Conservation (phyloP, 2,329 filamentous ascomycete species). For the Fusarium redolens region DNA sequence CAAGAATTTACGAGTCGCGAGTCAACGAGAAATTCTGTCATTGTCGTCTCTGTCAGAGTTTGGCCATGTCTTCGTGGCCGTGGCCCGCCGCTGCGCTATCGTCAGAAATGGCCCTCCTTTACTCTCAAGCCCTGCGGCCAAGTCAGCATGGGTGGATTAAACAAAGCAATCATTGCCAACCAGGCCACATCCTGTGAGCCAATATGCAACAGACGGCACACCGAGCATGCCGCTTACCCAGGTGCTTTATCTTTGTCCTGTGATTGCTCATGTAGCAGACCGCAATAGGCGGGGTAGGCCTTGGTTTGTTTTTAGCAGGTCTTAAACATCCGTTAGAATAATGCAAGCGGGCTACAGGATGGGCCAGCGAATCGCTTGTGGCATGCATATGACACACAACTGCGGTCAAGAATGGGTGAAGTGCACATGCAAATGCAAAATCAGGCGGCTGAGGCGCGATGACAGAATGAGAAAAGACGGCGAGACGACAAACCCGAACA, state of each 20-base stretch:
- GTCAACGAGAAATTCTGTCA: slow-evolving; percentile 21
- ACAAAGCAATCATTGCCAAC: slow-evolving; percentile 40
- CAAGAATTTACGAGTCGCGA: slow-evolving; percentile 7
- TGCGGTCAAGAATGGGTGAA: slow-evolving; percentile 27
- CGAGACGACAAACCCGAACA: slow-evolving; percentile 5
- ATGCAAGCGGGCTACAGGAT: slow-evolving; percentile 29
- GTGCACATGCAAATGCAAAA: slow-evolving; percentile 10
- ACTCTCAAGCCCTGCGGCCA: slow-evolving; percentile 35
- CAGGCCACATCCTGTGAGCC: slow-evolving; percentile 34
- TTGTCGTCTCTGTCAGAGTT: slow-evolving; percentile 8
- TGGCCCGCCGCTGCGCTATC: slow-evolving; percentile 34
- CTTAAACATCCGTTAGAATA: slow-evolving; percentile 18
- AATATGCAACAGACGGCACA: slow-evolving; percentile 44
- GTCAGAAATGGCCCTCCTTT: slow-evolving; percentile 29
- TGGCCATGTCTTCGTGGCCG: slow-evolving; percentile 28
- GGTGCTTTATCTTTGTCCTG: slow-evolving; percentile 17
- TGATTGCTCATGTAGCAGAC: slow-evolving; percentile 40
- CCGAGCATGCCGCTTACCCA: slow-evolving; percentile 39
- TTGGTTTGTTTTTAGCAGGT: slow-evolving; percentile 22
- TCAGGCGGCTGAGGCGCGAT: slow-evolving; percentile 18
- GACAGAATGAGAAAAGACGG: slow-evolving; percentile 19
- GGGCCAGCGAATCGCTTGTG: slow-evolving; percentile 38
- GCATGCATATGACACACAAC: slow-evolving; percentile 29
- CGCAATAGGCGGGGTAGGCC: slow-evolving; percentile 28
- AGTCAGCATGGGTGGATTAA: slow-evolving; percentile 43